Conservation (phyloP, 371 early-diverging fungal genomes). For the Saksenaea oblongispora region DNA sequence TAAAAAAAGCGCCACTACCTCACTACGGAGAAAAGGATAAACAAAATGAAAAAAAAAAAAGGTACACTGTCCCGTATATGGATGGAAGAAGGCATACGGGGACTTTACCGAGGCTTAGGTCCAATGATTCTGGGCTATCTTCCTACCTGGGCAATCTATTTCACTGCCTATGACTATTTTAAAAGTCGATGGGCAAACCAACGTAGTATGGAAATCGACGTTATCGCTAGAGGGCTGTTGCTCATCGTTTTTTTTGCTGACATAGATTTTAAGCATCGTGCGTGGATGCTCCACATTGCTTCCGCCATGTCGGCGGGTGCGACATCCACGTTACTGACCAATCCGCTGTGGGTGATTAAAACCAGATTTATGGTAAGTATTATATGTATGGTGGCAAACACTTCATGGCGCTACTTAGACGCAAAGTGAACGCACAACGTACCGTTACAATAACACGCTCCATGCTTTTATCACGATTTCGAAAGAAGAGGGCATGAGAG, state of each 20-base stretch:
- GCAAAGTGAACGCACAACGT: slow-evolving; percentile 67
- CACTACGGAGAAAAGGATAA: neutral
- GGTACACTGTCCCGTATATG: slow-evolving; percentile 77
- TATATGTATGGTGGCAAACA: neutral
- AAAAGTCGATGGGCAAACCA: slow-evolving; percentile 42
- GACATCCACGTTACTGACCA: slow-evolving; percentile 75
- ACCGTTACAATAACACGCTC: slow-evolving; percentile 70
- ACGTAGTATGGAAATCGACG: slow-evolving; percentile 30
- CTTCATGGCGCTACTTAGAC: slow-evolving; percentile 44
- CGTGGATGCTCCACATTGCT: slow-evolving; percentile 74
- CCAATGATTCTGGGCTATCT: slow-evolving; percentile 89
- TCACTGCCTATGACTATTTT: slow-evolving; percentile 74
- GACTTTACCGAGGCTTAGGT: slow-evolving; percentile 88
- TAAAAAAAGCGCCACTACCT: slow-evolving; percentile 7
- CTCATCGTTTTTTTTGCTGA: neutral
- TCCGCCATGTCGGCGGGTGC: slow-evolving; percentile 90
- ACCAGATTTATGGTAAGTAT: slow-evolving; percentile 82
- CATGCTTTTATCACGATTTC: slow-evolving; percentile 76
- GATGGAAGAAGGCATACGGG: slow-evolving; percentile 84
- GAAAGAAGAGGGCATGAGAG: slow-evolving; percentile 69
- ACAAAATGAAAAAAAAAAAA: slow-evolving; percentile 11
- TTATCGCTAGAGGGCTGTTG: too few relatives aligned
- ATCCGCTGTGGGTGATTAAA: slow-evolving; percentile 94
- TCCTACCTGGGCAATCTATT: slow-evolving; percentile 94
- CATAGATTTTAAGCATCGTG: slow-evolving; percentile 43